Evolutionary conservation across 306 rosid species (phyloP), one percentile per base, ranked within the genome.

Genomic region (Quercus aquifolioides): DNA sequence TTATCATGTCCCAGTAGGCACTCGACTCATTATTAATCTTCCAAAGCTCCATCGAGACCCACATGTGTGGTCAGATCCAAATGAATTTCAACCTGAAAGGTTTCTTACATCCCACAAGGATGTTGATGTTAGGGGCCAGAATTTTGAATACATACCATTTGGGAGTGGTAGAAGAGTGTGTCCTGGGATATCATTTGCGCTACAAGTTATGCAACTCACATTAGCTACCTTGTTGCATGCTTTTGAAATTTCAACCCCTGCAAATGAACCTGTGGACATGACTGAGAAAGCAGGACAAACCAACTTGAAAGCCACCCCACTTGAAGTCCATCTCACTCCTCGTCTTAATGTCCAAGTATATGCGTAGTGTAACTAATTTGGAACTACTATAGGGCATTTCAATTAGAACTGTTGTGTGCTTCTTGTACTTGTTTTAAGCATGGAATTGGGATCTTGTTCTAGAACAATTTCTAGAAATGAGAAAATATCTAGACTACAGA

Each of bases 121-220:
- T 52, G 2, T 74, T 5, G 85, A 83, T 31, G 71, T 80, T 14
- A 64, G 79, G 55, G 87, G 84, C 1, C 74, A 80, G 2, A 51
- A 49, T 26, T 81, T 80, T 2, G 74, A 83, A 19, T 17, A 80
- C 15, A 73, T 80, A 30, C 87, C 86, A 55, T 86, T 86, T 30
- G 80, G 85, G 18, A 77, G 83, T 1, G 89, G 89, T 4, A 75
- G 89, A 41, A 85, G 86, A 63, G 63, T 79, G 4, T 82, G 89
- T 12, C 89, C 86, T 0, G 85, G 80, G 43, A 17, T 86, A 3
- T 73, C 78, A 0, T 55, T 83, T 1, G 84, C 78, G 1, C 69
- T 80, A 6, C 78, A 69, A 38, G 73, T 77, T 14, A 15, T 71
- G 68, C 69, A 74, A 25, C 71, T 86, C 15, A 38, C 80, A 7